phyloP scores from a whole-genome alignment of 1,284 basidiomycete species.

The Termitomyces sp. region DNA sequence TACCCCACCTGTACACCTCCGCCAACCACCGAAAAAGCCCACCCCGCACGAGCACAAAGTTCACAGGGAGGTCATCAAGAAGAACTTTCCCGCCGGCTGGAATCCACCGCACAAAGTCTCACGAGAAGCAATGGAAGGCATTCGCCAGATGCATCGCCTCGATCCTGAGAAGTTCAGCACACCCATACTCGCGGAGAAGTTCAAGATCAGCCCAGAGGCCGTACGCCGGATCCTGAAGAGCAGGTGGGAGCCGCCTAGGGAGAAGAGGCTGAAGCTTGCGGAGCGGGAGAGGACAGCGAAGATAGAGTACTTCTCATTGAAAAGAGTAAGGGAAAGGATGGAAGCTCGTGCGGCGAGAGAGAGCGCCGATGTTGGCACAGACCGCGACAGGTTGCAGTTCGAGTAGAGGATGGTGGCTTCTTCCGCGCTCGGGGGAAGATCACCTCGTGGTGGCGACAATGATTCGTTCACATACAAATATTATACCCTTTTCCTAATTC shows the following conservation, averaged over 20 bases:
- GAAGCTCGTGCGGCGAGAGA: conserved; percentile 29
- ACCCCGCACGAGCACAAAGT: conserved; percentile 48
- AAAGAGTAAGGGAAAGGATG: conserved; percentile 39
- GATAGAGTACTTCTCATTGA: conserved; percentile 32
- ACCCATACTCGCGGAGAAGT: conserved; percentile 69
- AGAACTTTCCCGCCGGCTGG: conserved; percentile 76
- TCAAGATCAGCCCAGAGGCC: conserved; percentile 83
- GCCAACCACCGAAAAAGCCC: conserved; percentile 35
- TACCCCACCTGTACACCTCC: conserved; percentile 35
- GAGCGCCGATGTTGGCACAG: conserved; percentile 16
- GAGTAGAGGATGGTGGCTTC: conserved; percentile 20
- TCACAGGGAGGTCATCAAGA: conserved; percentile 57
- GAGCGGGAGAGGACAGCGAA: conserved; percentile 55
- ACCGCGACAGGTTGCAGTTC: conserved; percentile 38
- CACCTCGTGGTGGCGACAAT: conserved; percentile 11
- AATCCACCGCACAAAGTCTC: conserved; percentile 82
- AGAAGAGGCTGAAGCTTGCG: conserved; percentile 48
- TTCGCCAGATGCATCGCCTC: conserved; percentile 67
- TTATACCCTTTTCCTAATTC: conserved; percentile 8
- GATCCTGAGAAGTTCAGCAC: conserved; percentile 71
- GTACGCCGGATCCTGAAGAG: conserved; percentile 81
- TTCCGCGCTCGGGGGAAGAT: conserved; percentile 13
- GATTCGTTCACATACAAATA: conserved; percentile 6
- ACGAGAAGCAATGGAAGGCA: conserved; percentile 85
- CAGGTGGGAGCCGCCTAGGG: conserved; percentile 67